These are phyloP conservation scores for Teunomyces pallodes DNA, from an alignment of 805 yeast species.

Conservation along the genomic window DNA sequence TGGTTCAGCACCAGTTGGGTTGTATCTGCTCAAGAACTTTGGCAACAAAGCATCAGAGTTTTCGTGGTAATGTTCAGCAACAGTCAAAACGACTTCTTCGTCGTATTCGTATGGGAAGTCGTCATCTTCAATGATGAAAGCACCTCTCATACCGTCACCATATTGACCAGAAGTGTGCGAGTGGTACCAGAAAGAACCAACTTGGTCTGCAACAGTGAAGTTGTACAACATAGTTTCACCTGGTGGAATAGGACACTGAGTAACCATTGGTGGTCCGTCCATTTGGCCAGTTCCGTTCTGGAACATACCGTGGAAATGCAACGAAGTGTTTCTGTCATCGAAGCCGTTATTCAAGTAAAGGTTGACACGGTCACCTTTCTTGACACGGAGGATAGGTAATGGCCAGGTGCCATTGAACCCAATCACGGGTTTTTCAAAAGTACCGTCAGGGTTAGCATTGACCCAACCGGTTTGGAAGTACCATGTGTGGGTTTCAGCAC, in stretches of 20 bases:
- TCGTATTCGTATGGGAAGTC: slow-evolving; percentile 73
- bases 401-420: slow-evolving; percentile 79
- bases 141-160: slow-evolving; percentile 89
- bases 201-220: slow-evolving; percentile 80
- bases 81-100: slow-evolving; percentile 66
- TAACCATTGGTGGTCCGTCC: slow-evolving; percentile 90
- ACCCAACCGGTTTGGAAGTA: slow-evolving; percentile 68
- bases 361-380: slow-evolving; percentile 75
- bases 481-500: slow-evolving; percentile 56
- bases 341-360: slow-evolving; percentile 77
- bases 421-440: slow-evolving; percentile 51
- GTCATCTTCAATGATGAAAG: slow-evolving; percentile 71
- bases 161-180: slow-evolving; percentile 89
- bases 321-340: slow-evolving; percentile 61
- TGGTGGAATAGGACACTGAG: slow-evolving; percentile 91
- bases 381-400: slow-evolving; percentile 77
- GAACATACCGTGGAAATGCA: slow-evolving; percentile 95
- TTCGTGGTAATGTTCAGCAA: slow-evolving; percentile 89
- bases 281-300: slow-evolving; percentile 68
- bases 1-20: slow-evolving; percentile 99
- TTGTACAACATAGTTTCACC: slow-evolving; percentile 74
- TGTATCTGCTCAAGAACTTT: slow-evolving; percentile 63
- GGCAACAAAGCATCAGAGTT: slow-evolving; percentile 49
- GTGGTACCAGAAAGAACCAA: slow-evolving; percentile 96
- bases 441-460: slow-evolving; percentile 68